A percentile compares a stretch with the other conserved stretches of the same genome.
phyloP scores from a whole-genome alignment of 768 basidiomycete species.

The Sarcodon sp. region DNA sequence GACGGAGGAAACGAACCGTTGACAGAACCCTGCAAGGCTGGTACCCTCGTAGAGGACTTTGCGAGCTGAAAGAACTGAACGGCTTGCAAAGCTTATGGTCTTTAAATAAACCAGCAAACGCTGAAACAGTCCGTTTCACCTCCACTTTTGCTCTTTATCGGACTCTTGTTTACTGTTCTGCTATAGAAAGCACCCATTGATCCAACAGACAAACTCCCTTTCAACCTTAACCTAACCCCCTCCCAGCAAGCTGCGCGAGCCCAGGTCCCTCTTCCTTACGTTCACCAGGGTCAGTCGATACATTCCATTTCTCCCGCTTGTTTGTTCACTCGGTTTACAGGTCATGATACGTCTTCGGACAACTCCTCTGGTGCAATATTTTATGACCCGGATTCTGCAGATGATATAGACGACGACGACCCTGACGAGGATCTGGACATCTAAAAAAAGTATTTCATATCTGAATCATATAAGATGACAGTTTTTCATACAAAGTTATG shows the following conservation, averaged over 20 bases:
- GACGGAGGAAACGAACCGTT: constrained; percentile 35
- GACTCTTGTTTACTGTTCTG: background rate
- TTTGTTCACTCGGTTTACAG: background rate
- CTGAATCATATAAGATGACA: no score
- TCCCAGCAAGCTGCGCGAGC: constrained; percentile 73
- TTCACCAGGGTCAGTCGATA: constrained; percentile 52
- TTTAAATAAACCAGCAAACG: constrained; percentile 4
- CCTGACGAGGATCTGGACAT: constrained; percentile 93
- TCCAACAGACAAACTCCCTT: constrained; percentile 60
- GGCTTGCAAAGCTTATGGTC: constrained; percentile 36
- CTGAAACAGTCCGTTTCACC: background rate
- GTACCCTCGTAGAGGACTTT: constrained; percentile 24
- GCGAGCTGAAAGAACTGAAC: constrained; percentile 36
- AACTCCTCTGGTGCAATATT: constrained; percentile 40
- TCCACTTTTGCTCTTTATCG: background rate
- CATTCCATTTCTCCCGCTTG: background rate
- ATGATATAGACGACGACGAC: constrained; percentile 93
- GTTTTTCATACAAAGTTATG: no score
- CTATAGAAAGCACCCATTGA: constrained; percentile 28
- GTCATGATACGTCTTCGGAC: constrained; percentile 17
- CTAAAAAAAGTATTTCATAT: constrained; percentile 15
- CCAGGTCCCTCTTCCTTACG: constrained; percentile 82
- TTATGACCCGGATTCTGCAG: constrained; percentile 89
- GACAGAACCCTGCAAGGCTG: constrained; percentile 59
- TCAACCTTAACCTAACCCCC: constrained; percentile 78